Conservation (phyloP, 371 early-diverging fungal genomes). For the Haplosporangium sp. region DNA sequence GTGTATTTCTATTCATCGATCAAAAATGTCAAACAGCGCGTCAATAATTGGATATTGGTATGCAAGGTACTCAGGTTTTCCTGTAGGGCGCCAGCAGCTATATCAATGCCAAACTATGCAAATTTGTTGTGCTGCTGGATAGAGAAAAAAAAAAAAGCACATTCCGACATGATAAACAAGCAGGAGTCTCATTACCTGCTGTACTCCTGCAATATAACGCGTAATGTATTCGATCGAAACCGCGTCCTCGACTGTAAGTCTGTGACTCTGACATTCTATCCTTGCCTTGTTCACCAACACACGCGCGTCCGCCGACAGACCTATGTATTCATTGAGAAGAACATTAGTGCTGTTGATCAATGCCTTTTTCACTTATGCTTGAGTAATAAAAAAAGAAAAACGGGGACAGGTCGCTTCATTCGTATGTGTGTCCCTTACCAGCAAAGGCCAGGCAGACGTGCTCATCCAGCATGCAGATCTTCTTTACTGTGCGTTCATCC, state of each 20-base stretch:
- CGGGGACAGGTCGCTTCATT: no score
- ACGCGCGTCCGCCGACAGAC: slow-evolving; percentile 96
- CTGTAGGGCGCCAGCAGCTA: background rate
- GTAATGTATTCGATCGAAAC: slow-evolving; percentile 98
- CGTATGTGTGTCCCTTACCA: slow-evolving; percentile 64
- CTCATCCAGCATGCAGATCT: slow-evolving; percentile 96
- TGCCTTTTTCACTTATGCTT: no score
- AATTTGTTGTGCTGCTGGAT: background rate
- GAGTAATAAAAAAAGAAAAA: background rate
- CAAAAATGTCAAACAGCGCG: background rate
- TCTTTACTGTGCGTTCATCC: slow-evolving; percentile 96
- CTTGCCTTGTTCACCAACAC: slow-evolving; percentile 97
- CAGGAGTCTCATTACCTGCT: slow-evolving; percentile 90
- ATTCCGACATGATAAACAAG: no score
- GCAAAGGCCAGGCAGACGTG: slow-evolving; percentile 98
- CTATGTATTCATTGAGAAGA: no score
- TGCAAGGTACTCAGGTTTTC: background rate
- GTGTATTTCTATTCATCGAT: slow-evolving; percentile 90
- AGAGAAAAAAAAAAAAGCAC: slow-evolving; percentile 4
- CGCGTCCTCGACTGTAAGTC: slow-evolving; percentile 97
- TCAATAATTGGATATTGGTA: background rate
- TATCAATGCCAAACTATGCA: background rate
- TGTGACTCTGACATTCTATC: slow-evolving; percentile 97
- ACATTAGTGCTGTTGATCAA: no score
- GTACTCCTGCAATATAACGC: slow-evolving; percentile 95